These are phyloP conservation scores for Starmera quercuum DNA, from an alignment of 805 yeast genomes.

Conservation along the genomic window DNA sequence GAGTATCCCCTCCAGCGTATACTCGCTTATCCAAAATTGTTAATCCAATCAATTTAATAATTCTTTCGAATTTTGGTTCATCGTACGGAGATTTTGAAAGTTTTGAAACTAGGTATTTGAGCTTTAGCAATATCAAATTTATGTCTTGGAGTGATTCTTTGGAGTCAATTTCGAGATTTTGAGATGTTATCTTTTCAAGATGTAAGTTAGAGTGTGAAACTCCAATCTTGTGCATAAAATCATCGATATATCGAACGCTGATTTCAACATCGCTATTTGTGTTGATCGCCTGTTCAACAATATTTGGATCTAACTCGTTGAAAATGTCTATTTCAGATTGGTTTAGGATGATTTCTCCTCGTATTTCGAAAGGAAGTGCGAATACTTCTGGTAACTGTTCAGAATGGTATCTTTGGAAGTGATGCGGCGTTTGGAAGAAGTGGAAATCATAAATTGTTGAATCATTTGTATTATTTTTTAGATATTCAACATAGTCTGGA, in stretches of 20 bases:
- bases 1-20: background rate
- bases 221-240: conserved; percentile 6
- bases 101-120: conserved; percentile 2
- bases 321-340: conserved; percentile 4
- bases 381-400: conserved; percentile 1
- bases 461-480: background rate
- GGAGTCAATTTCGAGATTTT: conserved; percentile 3
- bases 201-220: background rate
- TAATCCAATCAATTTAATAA: conserved; percentile 4
- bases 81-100: background rate
- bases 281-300: background rate
- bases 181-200: background rate
- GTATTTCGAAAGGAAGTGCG: background rate
- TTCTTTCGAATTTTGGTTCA: background rate
- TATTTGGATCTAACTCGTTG: conserved; percentile 3
- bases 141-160: conserved; percentile 3
- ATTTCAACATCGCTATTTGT: background rate
- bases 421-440: conserved; percentile 3
- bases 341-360: background rate
- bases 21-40: conserved; percentile 8
- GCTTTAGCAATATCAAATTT: conserved; percentile 1
- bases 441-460: conserved; percentile 5
- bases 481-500: conserved; percentile 3
- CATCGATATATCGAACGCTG: background rate
- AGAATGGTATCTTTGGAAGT: background rate